A percentile compares a stretch with the other conserved stretches of the same genome.
Evolutionary conservation across 768 basidiomycete genomes (phyloP).

Genomic region (Dacryopinax primogenitus): DNA sequence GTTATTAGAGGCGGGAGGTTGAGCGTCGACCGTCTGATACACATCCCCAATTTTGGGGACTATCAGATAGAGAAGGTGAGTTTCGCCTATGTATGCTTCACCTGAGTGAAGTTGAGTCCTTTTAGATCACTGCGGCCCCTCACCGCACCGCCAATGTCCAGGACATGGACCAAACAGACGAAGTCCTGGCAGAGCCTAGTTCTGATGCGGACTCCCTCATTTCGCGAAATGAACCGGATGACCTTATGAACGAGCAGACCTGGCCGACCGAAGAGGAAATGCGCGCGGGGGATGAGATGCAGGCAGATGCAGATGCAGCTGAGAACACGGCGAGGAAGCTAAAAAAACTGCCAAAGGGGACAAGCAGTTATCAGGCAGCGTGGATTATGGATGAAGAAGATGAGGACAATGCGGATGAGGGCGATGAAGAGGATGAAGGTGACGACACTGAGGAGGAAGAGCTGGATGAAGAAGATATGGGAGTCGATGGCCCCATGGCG

Average conservation of each 20-base stretch:
- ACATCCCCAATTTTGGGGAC: conserved; percentile 80
- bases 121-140: conserved; percentile 60
- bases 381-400: conserved; percentile 86
- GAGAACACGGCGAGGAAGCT: conserved; percentile 53
- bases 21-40: conserved; percentile 72
- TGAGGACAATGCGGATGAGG: conserved; percentile 38
- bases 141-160: conserved; percentile 22
- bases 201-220: conserved; percentile 66
- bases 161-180: conserved; percentile 30
- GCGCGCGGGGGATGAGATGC: conserved; percentile 27
- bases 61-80: conserved; percentile 69
- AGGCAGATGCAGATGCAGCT: conserved; percentile 20
- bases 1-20: conserved; percentile 66
- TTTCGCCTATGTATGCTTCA: conserved; percentile 6
- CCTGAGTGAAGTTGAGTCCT: not conserved
- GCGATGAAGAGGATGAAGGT: conserved; percentile 32
- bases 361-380: conserved; percentile 91
- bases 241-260: conserved; percentile 88
- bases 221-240: conserved; percentile 77
- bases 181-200: not conserved
- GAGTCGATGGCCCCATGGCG: conserved; percentile 17
- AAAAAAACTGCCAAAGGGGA: conserved; percentile 82
- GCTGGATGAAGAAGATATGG: conserved; percentile 23
- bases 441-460: conserved; percentile 22
- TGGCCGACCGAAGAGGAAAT: conserved; percentile 99